Evolutionary conservation across 352 stramenopile species (phyloP), one percentile per base, ranked within the genome.

Genomic region (Phytophthora meadii): DNA sequence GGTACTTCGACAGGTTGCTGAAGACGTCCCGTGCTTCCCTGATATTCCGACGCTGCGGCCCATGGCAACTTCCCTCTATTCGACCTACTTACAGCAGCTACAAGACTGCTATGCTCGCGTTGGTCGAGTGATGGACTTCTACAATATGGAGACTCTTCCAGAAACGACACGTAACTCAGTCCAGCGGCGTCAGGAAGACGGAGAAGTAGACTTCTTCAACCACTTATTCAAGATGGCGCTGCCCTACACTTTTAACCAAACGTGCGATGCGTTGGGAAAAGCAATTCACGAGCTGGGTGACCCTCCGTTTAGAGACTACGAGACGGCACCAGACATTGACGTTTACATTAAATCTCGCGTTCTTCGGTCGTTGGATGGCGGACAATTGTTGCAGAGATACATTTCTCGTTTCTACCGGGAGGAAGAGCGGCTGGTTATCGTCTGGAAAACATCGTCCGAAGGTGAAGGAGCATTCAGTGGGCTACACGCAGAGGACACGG

Each of bases 371-470:
- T 5, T 17, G 4, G 42, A 52, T 15, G 24, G 19, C 14, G 46
- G 34, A 0, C 19, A 10, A 7, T 17, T 73, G 22, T 48, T 36
- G n/a, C 54, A 64, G 42, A 37, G 51, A 1, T 57, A 64, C 68
- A 66, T 85, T 15, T 77, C 77, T 54, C 66, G 68, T 0, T 47
- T 49, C 36, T 89, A 84, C 37, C 63, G 62, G 5, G 72, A 87
- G 28, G 17, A 42, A 0, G 57, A 79, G 9, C 74, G 81, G 5
- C 60, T 81, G 41, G 71, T 86, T 52, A 34, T 87, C 2, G 78
- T 87, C 19, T 89, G 78, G 81, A 79, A 76, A n/a, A 65, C 69
- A 9, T 65, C 73, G 4, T 76, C 65, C 0, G 65, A 85, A 19
- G 73, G 76, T 7, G 67, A 74, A 36, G 55, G 70, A 9, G 41